Percentiles rank a stretch among this genome's conserved stretches.
These are phyloP conservation scores for Trichoderma sp. DNA, from an alignment of 2,329 filamentous ascomycete species.

Conservation along the genomic window DNA sequence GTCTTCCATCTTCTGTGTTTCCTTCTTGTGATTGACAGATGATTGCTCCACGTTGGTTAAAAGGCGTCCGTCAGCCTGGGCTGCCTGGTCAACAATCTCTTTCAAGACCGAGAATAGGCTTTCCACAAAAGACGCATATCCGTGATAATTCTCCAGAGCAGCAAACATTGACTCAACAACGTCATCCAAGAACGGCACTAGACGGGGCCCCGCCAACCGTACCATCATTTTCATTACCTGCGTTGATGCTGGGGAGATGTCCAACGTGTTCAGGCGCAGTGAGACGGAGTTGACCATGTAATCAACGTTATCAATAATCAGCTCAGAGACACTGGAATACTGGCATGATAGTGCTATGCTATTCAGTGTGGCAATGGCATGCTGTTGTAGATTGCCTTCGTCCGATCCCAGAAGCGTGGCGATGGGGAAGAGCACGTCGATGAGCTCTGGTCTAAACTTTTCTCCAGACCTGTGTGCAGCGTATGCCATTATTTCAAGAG, in stretches of 20 bases:
- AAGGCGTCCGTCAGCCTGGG: constrained; percentile 59
- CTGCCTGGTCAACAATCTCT: constrained; percentile 81
- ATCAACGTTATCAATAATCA: constrained; percentile 90
- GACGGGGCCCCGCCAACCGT: constrained; percentile 74
- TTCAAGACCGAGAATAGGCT: constrained; percentile 80
- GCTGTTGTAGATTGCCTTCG: constrained; percentile 68
- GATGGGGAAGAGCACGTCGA: constrained; percentile 90
- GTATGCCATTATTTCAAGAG: constrained; percentile 78
- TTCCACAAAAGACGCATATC: constrained; percentile 85
- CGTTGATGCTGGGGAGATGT: constrained; percentile 87
- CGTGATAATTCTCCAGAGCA: constrained; percentile 92
- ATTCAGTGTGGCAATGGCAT: constrained; percentile 84
- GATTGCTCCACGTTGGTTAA: constrained; percentile 47
- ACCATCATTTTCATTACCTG: constrained; percentile 96
- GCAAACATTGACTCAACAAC: constrained; percentile 89
- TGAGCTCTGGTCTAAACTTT: constrained; percentile 80
- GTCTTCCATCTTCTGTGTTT: constrained; percentile 38
- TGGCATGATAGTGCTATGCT: constrained; percentile 74
- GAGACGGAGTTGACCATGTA: constrained; percentile 95
- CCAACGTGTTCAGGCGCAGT: constrained; percentile 85
- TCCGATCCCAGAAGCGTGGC: constrained; percentile 82
- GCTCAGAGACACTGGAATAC: constrained; percentile 72
- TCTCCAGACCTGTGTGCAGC: constrained; percentile 68
- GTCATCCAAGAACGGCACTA: constrained; percentile 91
- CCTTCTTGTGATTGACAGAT: constrained; percentile 50